Percentiles rank a stretch among this genome's conserved stretches.
Conservation (phyloP, 129 eudicot genomes). For the Glebionis coronaria region DNA sequence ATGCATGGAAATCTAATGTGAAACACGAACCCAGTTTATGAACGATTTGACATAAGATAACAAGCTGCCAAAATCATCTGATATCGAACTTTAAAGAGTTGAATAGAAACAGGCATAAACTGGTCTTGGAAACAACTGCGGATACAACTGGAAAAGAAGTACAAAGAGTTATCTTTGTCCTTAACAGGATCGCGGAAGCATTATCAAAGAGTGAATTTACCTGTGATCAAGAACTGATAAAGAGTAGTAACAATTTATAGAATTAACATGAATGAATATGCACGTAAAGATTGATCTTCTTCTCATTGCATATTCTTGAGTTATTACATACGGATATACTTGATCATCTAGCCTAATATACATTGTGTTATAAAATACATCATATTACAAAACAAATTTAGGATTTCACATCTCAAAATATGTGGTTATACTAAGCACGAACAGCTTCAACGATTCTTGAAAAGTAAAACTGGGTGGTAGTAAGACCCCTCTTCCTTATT, state of each 20-base stretch:
- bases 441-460: constrained; percentile 80
- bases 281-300: constrained; percentile 19
- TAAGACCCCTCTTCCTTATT: constrained; percentile 80
- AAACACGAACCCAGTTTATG: no score
- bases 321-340: constrained; percentile 17
- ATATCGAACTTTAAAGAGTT: no score
- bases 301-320: constrained; percentile 16
- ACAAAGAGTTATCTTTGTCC: background rate
- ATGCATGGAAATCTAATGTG: no score
- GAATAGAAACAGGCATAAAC: no score
- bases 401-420: constrained; percentile 17
- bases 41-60: background rate
- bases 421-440: constrained; percentile 50
- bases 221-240: no score
- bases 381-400: constrained; percentile 25
- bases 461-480: constrained; percentile 90
- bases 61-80: no score
- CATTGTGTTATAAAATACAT: no score
- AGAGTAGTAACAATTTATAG: background rate
- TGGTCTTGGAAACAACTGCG: no score
- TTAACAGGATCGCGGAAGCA: no score
- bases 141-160: background rate
- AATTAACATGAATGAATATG: background rate
- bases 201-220: no score
- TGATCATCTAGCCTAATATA: constrained; percentile 36